phyloP scores from a whole-genome alignment of 2,329 filamentous ascomycete species.

The Xylaria sp. region DNA sequence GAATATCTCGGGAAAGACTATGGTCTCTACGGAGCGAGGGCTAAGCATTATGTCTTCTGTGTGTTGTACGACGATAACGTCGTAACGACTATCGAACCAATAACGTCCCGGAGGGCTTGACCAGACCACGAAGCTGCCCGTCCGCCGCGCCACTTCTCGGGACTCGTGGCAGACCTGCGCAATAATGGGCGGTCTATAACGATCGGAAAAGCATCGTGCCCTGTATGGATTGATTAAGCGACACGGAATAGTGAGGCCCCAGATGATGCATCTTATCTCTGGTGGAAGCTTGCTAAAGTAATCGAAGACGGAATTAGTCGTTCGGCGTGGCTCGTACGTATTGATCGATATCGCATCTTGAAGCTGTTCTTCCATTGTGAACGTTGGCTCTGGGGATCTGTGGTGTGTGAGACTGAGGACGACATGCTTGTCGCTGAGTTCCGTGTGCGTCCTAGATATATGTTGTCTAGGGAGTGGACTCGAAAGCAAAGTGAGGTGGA shows the following conservation, averaged over 20 bases:
- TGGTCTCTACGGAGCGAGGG: background rate
- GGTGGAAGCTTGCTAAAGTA: conserved; percentile 8
- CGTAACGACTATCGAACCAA: conserved; percentile 10
- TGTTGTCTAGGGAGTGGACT: too few relatives aligned
- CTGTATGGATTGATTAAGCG: background rate
- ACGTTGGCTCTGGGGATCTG: background rate
- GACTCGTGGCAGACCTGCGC: conserved; percentile 1
- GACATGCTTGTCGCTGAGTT: background rate
- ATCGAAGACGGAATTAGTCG: background rate
- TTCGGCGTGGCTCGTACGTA: background rate
- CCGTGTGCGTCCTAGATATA: background rate
- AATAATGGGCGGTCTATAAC: background rate
- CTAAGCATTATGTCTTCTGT: background rate
- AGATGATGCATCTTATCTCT: conserved; percentile 7
- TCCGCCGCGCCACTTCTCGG: background rate
- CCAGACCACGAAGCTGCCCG: background rate
- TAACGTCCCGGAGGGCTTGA: too few relatives aligned
- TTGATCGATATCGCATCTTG: background rate
- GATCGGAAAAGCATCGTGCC: background rate
- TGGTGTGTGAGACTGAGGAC: background rate
- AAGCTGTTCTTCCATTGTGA: background rate
- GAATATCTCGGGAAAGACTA: background rate
- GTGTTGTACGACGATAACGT: background rate
- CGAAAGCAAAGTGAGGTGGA: too few relatives aligned
- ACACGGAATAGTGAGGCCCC: conserved; percentile 1